Percentiles rank a stretch among this genome's conserved stretches.
Evolutionary conservation across 495 filamentous ascomycete species (phyloP).

Genomic region (Hypomontagnella monticulosa): DNA sequence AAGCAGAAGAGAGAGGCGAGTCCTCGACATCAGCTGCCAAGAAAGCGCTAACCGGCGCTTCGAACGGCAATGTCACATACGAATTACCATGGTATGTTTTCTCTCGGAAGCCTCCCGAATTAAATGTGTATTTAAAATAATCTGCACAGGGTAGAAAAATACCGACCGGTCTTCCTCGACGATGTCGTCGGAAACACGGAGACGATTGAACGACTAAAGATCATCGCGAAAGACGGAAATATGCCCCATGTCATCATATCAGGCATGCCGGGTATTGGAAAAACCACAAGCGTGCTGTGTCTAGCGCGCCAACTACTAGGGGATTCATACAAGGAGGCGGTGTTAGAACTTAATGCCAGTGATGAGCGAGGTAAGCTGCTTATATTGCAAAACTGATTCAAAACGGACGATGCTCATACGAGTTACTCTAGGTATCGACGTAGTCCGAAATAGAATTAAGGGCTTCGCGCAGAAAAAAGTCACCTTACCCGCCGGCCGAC

Average conservation of each 20-base stretch:
- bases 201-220: constrained; percentile 96
- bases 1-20: constrained; percentile 65
- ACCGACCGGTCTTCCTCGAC: constrained; percentile 91
- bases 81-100: constrained; percentile 88
- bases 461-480: constrained; percentile 99
- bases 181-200: constrained; percentile 98
- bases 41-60: constrained; percentile 70
- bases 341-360: constrained; percentile 93
- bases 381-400: neutral
- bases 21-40: constrained; percentile 79
- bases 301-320: constrained; percentile 92
- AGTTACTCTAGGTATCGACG: constrained; percentile 79
- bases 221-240: constrained; percentile 98
- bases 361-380: constrained; percentile 81
- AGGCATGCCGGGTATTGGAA: constrained; percentile 98
- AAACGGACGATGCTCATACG: constrained; percentile 4
- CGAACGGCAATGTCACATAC: constrained; percentile 72
- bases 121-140: constrained; percentile 27
- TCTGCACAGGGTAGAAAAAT: constrained; percentile 90
- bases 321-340: constrained; percentile 96
- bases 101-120: constrained; percentile 3
- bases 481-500: constrained; percentile 86
- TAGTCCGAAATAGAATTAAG: constrained; percentile 98
- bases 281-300: constrained; percentile 95
- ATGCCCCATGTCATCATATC: constrained; percentile 99